phyloP scores from a whole-genome alignment of 106 monocot genomes.

The Dioscorea alata region DNA sequence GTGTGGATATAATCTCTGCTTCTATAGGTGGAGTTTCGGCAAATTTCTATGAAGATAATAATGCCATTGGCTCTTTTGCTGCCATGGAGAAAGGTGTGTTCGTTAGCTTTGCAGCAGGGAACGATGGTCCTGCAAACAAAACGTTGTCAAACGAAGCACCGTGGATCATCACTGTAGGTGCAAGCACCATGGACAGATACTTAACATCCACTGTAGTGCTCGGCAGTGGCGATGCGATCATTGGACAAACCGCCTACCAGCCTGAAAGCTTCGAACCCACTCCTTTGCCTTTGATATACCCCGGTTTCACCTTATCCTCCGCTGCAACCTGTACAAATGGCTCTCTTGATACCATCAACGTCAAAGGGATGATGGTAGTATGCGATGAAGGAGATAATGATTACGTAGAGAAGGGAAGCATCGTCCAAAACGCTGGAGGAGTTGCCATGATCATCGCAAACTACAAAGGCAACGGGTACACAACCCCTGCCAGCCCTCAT shows the following conservation, averaged over 20 bases:
- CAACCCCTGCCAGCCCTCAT: slow-evolving; percentile 1
- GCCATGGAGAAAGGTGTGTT: slow-evolving; percentile 40
- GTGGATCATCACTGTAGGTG: slow-evolving; percentile 12
- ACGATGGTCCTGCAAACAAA: slow-evolving; percentile 15
- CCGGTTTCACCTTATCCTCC: not conserved
- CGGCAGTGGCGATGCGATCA: slow-evolving; percentile 4
- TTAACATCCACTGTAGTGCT: not conserved
- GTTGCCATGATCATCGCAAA: slow-evolving; percentile 33
- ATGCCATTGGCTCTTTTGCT: slow-evolving; percentile 28
- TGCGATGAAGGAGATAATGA: slow-evolving; percentile 7
- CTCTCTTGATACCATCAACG: not conserved
- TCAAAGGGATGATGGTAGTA: slow-evolving; percentile 37
- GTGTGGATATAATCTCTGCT: slow-evolving; percentile 36
- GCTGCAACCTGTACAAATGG: not conserved
- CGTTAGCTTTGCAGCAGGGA: slow-evolving; percentile 47
- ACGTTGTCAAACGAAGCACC: slow-evolving; percentile 39
- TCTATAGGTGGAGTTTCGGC: slow-evolving; percentile 23
- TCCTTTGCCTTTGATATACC: not conserved
- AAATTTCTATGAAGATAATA: slow-evolving; percentile 14
- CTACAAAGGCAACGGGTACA: not conserved
- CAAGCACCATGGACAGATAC: slow-evolving; percentile 4
- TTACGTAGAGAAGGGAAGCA: slow-evolving; percentile 7
- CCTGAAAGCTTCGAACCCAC: not conserved
- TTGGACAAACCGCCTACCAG: not conserved
- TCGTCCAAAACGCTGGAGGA: slow-evolving; percentile 36